Percentiles rank a stretch among this genome's conserved stretches.
phyloP scores from a whole-genome alignment of 352 stramenopile genomes.

The Phytophthora kernoviae region DNA sequence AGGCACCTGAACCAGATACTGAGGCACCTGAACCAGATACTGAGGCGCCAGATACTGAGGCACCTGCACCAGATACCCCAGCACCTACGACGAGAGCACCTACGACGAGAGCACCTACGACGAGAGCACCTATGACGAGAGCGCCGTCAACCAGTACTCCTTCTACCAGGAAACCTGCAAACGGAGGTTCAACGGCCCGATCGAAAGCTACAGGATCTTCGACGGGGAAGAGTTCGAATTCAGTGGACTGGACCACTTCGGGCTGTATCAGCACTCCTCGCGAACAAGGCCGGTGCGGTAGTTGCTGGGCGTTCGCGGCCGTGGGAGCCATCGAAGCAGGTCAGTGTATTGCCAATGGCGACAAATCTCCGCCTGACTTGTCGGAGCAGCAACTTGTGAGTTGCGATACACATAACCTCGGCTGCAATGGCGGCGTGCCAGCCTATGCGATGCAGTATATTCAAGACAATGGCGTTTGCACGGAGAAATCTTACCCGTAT shows the following conservation, averaged over 20 bases:
- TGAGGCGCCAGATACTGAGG: slow-evolving; percentile 4
- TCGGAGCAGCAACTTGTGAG: slow-evolving; percentile 94
- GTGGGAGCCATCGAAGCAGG: slow-evolving; percentile 90
- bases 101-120: neutral
- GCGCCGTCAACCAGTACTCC: slow-evolving; percentile 23
- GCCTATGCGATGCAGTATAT: slow-evolving; percentile 94
- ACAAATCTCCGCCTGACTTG: slow-evolving; percentile 72
- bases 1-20: slow-evolving; percentile 3
- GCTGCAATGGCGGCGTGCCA: slow-evolving; percentile 90
- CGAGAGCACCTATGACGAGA: neutral
- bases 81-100: neutral
- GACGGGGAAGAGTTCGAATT: slow-evolving; percentile 21
- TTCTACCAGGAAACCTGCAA: slow-evolving; percentile 9
- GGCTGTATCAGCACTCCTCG: slow-evolving; percentile 71
- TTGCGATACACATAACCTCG: slow-evolving; percentile 87
- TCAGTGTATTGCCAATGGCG: slow-evolving; percentile 79
- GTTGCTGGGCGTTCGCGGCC: slow-evolving; percentile 98
- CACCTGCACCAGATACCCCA: slow-evolving; percentile 5
- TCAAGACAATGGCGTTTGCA: slow-evolving; percentile 81
- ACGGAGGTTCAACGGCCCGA: slow-evolving; percentile 12
- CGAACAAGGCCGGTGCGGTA: slow-evolving; percentile 96
- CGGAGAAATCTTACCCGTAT: slow-evolving; percentile 86
- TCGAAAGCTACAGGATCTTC: slow-evolving; percentile 5
- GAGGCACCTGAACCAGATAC: neutral
- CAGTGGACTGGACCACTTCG: slow-evolving; percentile 50